Evolutionary conservation across 164 flowering plant species (phyloP).

Genomic region (Magnolia officinalis): DNA sequence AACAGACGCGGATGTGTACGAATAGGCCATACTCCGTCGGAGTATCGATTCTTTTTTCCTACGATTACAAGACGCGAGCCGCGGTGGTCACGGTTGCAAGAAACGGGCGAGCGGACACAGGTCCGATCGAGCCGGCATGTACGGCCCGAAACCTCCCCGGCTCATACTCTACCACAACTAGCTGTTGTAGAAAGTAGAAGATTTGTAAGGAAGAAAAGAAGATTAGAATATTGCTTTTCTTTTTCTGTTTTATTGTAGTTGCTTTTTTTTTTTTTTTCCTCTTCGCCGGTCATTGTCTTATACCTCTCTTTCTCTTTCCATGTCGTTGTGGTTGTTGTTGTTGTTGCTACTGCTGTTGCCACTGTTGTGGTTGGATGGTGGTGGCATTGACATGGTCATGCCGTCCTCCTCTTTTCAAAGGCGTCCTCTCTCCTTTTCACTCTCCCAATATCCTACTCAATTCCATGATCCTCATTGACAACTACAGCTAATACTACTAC

Average conservation of each 20-base stretch:
- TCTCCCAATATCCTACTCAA: neutral
- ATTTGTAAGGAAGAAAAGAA: neutral
- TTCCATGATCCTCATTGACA: neutral
- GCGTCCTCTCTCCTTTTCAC: neutral
- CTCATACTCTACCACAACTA: neutral
- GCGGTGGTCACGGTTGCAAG: too few relatives aligned
- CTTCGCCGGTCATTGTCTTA: conserved; percentile 1
- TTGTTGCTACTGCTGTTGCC: neutral
- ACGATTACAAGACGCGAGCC: too few relatives aligned
- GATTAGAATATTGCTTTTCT: neutral
- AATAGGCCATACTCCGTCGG: too few relatives aligned
- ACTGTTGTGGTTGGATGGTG: neutral
- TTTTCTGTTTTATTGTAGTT: too few relatives aligned
- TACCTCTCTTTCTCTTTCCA: neutral
- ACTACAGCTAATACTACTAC: neutral
- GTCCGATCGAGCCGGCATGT: neutral
- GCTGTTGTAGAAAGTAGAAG: neutral
- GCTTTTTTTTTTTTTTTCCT: neutral
- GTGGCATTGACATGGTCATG: neutral
- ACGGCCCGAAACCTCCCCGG: neutral
- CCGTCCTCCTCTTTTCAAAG: neutral
- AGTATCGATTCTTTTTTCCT: too few relatives aligned
- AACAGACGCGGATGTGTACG: too few relatives aligned
- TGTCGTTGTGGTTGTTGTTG: neutral
- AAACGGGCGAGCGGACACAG: neutral